These are phyloP conservation scores for Chlorella ohadii DNA, from an alignment of 139 green algal genomes.

Conservation along the genomic window DNA sequence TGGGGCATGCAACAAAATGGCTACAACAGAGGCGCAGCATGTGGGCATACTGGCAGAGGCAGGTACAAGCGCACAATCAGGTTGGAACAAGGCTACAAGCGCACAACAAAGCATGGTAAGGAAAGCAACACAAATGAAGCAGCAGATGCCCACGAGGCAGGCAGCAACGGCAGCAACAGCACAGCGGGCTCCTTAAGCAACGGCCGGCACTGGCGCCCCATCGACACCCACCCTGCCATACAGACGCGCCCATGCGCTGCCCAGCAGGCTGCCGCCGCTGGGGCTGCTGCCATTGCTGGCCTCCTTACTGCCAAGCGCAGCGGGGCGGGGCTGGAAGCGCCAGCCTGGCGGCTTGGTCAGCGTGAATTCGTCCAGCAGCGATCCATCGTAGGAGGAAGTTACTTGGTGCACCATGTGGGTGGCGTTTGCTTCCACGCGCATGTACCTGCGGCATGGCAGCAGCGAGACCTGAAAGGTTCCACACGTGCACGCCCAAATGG, in stretches of 20 bases:
- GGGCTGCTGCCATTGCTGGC: neutral
- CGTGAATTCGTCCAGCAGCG: conserved; percentile 11
- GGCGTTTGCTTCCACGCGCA: conserved; percentile 34
- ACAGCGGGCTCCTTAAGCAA: too few relatives aligned
- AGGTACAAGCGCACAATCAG: too few relatives aligned
- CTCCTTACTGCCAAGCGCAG: neutral
- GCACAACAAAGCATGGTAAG: neutral
- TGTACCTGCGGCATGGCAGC: conserved; percentile 5
- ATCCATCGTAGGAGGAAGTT: conserved; percentile 2
- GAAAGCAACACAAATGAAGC: too few relatives aligned
- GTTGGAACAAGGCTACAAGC: too few relatives aligned
- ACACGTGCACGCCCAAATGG: too few relatives aligned
- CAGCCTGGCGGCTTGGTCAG: conserved; percentile 32
- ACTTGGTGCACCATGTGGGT: conserved; percentile 33
- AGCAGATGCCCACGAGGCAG: neutral
- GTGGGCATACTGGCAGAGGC: too few relatives aligned
- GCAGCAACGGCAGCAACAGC: neutral
- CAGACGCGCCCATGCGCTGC: too few relatives aligned
- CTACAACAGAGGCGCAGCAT: too few relatives aligned
- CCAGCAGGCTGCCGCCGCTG: too few relatives aligned
- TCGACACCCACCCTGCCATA: too few relatives aligned
- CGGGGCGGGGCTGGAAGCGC: neutral
- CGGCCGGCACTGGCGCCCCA: neutral
- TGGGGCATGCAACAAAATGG: too few relatives aligned
- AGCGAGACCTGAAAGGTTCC: too few relatives aligned